Conservation (phyloP, 2,329 filamentous ascomycete species). For the Diaporthe humulicola region DNA sequence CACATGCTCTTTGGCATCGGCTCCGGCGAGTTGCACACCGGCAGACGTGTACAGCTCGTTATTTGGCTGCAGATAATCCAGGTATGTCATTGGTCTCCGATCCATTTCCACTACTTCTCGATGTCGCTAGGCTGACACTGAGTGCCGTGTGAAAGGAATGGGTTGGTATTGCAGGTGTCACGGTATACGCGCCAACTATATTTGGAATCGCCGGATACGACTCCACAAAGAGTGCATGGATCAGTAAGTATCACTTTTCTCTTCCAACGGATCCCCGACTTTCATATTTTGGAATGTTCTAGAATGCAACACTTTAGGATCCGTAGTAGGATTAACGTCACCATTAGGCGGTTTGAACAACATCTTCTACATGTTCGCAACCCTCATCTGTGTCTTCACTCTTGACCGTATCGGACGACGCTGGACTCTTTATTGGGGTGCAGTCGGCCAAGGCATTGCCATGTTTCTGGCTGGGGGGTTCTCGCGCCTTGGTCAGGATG, state of each 20-base stretch:
- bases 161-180: slow-evolving; percentile 78
- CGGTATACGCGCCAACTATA: slow-evolving; percentile 69
- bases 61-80: slow-evolving; percentile 81
- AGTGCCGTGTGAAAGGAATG: slow-evolving; percentile 59
- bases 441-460: slow-evolving; percentile 72
- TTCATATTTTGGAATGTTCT: no score
- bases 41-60: slow-evolving; percentile 76
- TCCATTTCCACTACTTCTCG: background rate
- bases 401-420: slow-evolving; percentile 77
- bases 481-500: slow-evolving; percentile 58
- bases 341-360: slow-evolving; percentile 66
- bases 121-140: background rate
- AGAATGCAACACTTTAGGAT: no score
- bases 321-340: no score
- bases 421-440: slow-evolving; percentile 79
- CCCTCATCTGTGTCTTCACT: slow-evolving; percentile 77
- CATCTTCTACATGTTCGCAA: slow-evolving; percentile 71
- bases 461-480: slow-evolving; percentile 78
- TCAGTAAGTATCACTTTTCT: no score
- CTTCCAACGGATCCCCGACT: no score
- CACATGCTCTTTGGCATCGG: slow-evolving; percentile 77
- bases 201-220: slow-evolving; percentile 78
- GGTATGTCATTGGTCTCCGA: background rate
- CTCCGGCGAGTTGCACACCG: slow-evolving; percentile 75
- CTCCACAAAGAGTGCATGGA: slow-evolving; percentile 72